phyloP scores from a whole-genome alignment of 164 flowering plant species.

The Cinnamomum micranthum region DNA sequence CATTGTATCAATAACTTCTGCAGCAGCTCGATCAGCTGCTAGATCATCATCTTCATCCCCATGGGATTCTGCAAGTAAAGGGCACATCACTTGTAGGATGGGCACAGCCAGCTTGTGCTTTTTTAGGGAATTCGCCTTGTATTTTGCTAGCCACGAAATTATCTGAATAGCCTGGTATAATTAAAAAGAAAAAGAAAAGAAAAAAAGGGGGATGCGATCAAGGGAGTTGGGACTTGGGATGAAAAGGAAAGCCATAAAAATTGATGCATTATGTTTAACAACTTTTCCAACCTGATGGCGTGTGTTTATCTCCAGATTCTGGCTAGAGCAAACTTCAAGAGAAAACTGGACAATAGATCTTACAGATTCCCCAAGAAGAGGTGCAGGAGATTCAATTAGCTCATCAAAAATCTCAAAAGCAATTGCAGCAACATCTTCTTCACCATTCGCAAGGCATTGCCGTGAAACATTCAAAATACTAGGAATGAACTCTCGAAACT shows the following conservation, averaged over 20 bases:
- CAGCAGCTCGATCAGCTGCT: conserved; percentile 92
- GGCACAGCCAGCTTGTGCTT: conserved; percentile 82
- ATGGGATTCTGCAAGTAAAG: conserved; percentile 79
- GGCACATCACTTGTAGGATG: conserved; percentile 89
- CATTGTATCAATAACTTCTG: conserved; percentile 96
- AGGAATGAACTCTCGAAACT: conserved; percentile 89
- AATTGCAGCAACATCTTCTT: conserved; percentile 81
- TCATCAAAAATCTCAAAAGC: conserved; percentile 99
- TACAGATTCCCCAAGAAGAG: conserved; percentile 92
- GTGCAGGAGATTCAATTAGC: conserved; percentile 95
- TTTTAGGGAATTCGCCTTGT: conserved; percentile 76
- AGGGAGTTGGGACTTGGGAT: not conserved
- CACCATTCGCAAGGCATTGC: conserved; percentile 13
- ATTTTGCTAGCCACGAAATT: conserved; percentile 95
- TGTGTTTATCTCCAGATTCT: conserved; percentile 72
- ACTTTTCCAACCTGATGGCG: conserved; percentile 74
- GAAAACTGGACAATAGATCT: conserved; percentile 91
- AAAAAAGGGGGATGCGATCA: not conserved
- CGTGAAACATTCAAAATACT: conserved; percentile 66
- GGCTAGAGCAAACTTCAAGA: conserved; percentile 92
- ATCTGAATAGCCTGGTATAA: conserved; percentile 83
- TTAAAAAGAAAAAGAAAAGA: not conserved
- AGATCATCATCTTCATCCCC: conserved; percentile 86
- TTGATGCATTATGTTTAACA: not conserved
- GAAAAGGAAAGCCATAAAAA: not conserved